Conservation (phyloP, 176 grass and related monocot species). For the Cymbopogon citratus region DNA sequence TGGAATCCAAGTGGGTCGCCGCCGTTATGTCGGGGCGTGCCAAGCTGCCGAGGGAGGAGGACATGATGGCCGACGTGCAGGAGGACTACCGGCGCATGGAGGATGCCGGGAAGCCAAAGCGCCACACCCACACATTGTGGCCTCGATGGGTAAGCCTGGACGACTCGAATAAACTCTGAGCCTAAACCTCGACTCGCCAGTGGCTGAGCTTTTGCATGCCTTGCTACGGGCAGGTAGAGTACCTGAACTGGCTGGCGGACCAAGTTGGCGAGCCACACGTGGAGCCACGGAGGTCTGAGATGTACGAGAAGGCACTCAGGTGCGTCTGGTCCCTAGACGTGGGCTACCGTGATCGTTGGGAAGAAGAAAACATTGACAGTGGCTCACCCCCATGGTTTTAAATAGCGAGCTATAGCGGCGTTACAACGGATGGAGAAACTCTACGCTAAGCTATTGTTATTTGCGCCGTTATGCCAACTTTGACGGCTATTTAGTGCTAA, state of each 20-base stretch:
- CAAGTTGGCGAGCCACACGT: constrained; percentile 24
- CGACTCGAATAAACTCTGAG: not conserved
- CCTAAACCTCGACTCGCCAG: not conserved
- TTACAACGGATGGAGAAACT: too few species aligned
- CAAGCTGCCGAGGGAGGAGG: constrained; percentile 30
- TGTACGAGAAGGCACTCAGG: constrained; percentile 17
- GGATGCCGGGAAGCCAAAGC: constrained; percentile 30
- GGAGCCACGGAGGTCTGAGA: constrained; percentile 1
- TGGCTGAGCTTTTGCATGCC: not conserved
- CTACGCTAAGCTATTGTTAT: not conserved
- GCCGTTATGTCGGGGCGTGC: constrained; percentile 29
- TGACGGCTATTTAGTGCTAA: too few species aligned
- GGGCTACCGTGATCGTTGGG: constrained; percentile 30
- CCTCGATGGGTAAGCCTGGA: not conserved
- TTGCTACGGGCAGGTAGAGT: constrained; percentile 14
- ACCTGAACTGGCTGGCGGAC: constrained; percentile 51
- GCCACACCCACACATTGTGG: constrained; percentile 42
- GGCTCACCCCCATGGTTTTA: not conserved
- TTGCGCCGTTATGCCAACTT: too few species aligned
- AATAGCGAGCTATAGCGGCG: too few species aligned
- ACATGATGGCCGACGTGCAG: constrained; percentile 34
- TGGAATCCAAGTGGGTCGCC: constrained; percentile 54
- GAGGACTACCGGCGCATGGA: constrained; percentile 35
- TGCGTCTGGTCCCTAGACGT: constrained; percentile 25
- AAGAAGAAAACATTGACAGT: not conserved